Conservation (phyloP, 2,329 filamentous ascomycete genomes). For the Zarea fungicola region DNA sequence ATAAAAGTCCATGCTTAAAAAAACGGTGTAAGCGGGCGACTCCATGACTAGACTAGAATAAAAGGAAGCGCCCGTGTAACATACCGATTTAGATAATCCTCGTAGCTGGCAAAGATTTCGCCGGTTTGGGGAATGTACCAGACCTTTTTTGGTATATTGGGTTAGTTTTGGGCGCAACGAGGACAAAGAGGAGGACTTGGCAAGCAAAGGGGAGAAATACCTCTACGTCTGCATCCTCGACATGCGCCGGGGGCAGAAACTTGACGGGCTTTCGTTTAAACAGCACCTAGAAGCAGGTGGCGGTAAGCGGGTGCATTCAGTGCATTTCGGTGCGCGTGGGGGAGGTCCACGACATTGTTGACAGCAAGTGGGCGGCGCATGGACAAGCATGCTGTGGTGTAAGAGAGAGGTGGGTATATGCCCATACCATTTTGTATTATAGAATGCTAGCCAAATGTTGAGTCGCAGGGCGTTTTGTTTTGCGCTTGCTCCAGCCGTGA, state of each 20-base stretch:
- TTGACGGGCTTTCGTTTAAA: conserved; percentile 95
- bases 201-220: conserved; percentile 50
- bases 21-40: conserved; percentile 15
- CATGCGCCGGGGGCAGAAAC: conserved; percentile 64
- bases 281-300: conserved; percentile 60
- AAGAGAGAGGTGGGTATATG: too few relatives aligned
- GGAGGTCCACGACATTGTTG: not conserved
- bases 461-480: too few relatives aligned
- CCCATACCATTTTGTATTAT: too few relatives aligned
- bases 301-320: not conserved
- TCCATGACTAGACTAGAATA: conserved; percentile 4
- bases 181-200: not conserved
- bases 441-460: too few relatives aligned
- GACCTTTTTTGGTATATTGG: conserved; percentile 50
- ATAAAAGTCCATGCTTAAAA: conserved; percentile 94
- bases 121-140: conserved; percentile 89
- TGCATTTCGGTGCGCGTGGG: not conserved
- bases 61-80: conserved; percentile 23
- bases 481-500: too few relatives aligned
- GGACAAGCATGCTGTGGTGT: too few relatives aligned
- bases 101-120: conserved; percentile 85
- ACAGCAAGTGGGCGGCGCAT: too few relatives aligned
- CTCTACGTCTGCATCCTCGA: conserved; percentile 79
- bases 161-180: not conserved
- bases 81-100: conserved; percentile 79